These are phyloP conservation scores for Juglanconis sp. DNA, from an alignment of 2,329 filamentous ascomycete genomes.

Conservation along the genomic window DNA sequence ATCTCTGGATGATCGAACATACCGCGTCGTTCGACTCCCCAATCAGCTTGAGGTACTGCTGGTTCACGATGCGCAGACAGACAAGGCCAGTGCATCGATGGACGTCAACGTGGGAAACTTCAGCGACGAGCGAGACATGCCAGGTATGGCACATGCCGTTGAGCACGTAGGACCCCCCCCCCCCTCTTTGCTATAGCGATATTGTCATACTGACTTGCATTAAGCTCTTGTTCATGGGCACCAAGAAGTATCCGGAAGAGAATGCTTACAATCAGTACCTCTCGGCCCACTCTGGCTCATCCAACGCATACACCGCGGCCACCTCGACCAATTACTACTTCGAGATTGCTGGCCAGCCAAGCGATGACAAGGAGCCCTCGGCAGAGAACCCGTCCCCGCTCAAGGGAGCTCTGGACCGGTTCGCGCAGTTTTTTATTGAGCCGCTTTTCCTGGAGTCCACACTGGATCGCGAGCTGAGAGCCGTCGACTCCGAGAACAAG, in stretches of 20 bases:
- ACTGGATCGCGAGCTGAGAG: conserved; percentile 79
- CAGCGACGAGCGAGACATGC: conserved; percentile 86
- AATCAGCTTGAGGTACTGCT: conserved; percentile 89
- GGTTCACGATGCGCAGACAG: conserved; percentile 90
- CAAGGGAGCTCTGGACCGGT: conserved; percentile 81
- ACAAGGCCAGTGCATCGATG: conserved; percentile 93
- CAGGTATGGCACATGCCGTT: conserved; percentile 91
- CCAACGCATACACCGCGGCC: conserved; percentile 90
- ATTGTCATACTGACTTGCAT: conserved; percentile 5
- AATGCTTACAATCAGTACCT: conserved; percentile 96
- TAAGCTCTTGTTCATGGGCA: conserved; percentile 92
- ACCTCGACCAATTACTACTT: conserved; percentile 99
- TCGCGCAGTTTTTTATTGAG: conserved; percentile 89
- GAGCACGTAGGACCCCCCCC: conserved; percentile 63
- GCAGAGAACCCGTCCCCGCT: conserved; percentile 59
- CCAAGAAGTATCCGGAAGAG: conserved; percentile 93
- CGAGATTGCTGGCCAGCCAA: conserved; percentile 80
- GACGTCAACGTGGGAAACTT: conserved; percentile 97
- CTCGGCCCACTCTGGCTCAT: conserved; percentile 82
- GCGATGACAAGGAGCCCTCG: conserved; percentile 54
- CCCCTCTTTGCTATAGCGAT: not conserved
- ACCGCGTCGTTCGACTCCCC: conserved; percentile 78
- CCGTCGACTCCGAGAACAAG: conserved; percentile 95
- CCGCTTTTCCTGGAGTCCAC: conserved; percentile 83
- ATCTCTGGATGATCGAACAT: conserved; percentile 78